A percentile compares a stretch with the other conserved stretches of the same genome.
Conservation (phyloP, 495 filamentous ascomycete species). For the Penicillium cinerascens region DNA sequence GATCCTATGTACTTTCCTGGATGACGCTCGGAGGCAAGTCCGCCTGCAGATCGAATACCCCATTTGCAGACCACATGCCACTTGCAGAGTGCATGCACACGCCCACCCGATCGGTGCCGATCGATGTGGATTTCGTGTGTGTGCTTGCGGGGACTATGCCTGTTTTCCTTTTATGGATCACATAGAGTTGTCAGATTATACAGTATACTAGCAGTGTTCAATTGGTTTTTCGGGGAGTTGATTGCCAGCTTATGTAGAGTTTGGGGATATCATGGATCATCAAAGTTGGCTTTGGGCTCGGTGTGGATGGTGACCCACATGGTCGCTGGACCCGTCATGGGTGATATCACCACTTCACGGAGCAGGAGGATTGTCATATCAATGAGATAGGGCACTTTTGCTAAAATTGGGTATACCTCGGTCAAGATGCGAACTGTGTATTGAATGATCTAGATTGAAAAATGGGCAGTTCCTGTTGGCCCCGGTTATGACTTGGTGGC, state of each 20-base stretch:
- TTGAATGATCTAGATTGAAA: too few species aligned
- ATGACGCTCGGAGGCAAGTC: not conserved
- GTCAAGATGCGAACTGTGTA: too few species aligned
- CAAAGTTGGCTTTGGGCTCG: not conserved
- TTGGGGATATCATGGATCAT: not conserved
- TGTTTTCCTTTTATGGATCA: not conserved
- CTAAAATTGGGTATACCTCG: too few species aligned
- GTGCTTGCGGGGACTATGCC: not conserved
- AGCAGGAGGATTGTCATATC: not conserved
- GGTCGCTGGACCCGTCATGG: not conserved
- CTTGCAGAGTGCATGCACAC: not conserved
- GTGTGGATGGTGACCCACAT: not conserved
- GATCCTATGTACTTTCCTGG: constrained; percentile 1
- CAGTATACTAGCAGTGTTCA: too few species aligned
- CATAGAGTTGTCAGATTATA: too few species aligned
- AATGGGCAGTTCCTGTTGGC: too few species aligned
- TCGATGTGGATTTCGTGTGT: not conserved
- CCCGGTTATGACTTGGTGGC: too few species aligned
- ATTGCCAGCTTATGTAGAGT: too few species aligned
- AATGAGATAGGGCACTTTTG: too few species aligned
- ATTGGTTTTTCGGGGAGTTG: not conserved
- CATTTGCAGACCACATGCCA: not conserved
- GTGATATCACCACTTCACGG: not conserved
- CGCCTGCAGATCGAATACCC: not conserved
- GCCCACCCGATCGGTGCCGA: not conserved